Conservation (phyloP, 2,329 filamentous ascomycete genomes). For the Fusarium brachygibbosum region DNA sequence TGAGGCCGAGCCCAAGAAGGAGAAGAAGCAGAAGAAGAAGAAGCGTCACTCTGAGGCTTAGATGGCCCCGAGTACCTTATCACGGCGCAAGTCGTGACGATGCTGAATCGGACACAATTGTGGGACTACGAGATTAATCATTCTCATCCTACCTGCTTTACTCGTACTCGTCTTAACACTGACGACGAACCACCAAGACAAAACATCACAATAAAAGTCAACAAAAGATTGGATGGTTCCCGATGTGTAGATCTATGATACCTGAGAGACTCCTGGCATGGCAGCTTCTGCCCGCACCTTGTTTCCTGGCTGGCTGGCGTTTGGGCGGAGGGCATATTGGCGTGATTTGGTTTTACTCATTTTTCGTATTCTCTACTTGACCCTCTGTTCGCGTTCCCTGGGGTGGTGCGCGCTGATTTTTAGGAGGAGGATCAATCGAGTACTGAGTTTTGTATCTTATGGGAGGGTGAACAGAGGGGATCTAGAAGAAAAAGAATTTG, state of each 20-base stretch:
- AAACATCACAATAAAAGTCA: constrained; percentile 40
- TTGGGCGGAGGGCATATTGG: constrained; percentile 53
- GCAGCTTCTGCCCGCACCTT: constrained; percentile 48
- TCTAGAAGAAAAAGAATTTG: constrained; percentile 41
- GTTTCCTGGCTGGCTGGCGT: constrained; percentile 54
- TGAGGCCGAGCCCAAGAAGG: constrained; percentile 71
- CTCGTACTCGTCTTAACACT: constrained; percentile 49
- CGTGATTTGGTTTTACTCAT: constrained; percentile 51
- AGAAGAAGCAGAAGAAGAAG: constrained; percentile 68
- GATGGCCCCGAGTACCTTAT: constrained; percentile 35
- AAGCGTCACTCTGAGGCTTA: constrained; percentile 58
- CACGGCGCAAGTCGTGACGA: constrained; percentile 33
- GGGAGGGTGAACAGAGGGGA: constrained; percentile 28
- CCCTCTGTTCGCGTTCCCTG: constrained; percentile 33
- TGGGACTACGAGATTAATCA: constrained; percentile 27
- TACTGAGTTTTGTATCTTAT: constrained; percentile 32
- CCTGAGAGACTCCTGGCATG: constrained; percentile 52
- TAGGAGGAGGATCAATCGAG: constrained; percentile 16
- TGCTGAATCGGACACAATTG: constrained; percentile 42
- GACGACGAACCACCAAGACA: constrained; percentile 43
- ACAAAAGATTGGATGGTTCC: constrained; percentile 46
- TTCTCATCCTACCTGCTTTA: constrained; percentile 43
- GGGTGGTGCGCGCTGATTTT: constrained; percentile 27
- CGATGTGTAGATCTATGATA: constrained; percentile 54
- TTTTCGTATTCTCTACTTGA: constrained; percentile 46